These are phyloP conservation scores for Arxiozyma bovina DNA, from an alignment of 1,139 yeast genomes.

Conservation along the genomic window DNA sequence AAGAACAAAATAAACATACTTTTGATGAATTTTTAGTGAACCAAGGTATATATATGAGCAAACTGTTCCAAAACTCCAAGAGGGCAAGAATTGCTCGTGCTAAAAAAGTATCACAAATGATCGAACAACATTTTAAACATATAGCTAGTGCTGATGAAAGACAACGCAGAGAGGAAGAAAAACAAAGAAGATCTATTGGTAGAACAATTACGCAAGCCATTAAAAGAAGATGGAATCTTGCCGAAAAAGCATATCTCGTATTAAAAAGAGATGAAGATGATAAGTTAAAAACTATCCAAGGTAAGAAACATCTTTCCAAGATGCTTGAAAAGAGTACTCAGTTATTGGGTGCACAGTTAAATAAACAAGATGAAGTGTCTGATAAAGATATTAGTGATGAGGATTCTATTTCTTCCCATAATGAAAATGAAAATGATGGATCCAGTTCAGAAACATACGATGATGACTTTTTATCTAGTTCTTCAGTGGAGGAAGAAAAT, in stretches of 20 bases:
- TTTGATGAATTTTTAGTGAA: constrained; percentile 64
- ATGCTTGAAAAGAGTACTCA: constrained; percentile 90
- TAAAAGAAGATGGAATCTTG: constrained; percentile 83
- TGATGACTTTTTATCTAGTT: constrained; percentile 15
- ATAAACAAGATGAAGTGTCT: constrained; percentile 29
- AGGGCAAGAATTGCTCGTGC: constrained; percentile 60
- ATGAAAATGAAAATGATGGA: constrained; percentile 9
- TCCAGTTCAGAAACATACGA: constrained; percentile 1
- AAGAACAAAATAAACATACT: constrained; percentile 39
- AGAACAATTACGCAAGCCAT: constrained; percentile 76
- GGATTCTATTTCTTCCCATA: constrained; percentile 7
- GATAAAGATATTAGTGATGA: constrained; percentile 13
- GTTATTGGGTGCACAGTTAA: constrained; percentile 74
- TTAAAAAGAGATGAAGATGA: constrained; percentile 51
- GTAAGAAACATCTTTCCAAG: constrained; percentile 79
- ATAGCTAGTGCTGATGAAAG: constrained; percentile 85
- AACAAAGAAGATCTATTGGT: constrained; percentile 57
- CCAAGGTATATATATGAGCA: constrained; percentile 70
- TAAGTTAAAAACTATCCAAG: constrained; percentile 62
- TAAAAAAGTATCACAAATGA: constrained; percentile 67
- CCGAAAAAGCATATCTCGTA: constrained; percentile 66
- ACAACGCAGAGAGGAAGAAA: constrained; percentile 61
- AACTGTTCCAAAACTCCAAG: constrained; percentile 59
- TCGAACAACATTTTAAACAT: constrained; percentile 80
- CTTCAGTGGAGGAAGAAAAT: constrained; percentile 18